Base-by-base conservation (phyloP, 805 yeast genomes). In the Debaryomyces tyrocola region DNA sequence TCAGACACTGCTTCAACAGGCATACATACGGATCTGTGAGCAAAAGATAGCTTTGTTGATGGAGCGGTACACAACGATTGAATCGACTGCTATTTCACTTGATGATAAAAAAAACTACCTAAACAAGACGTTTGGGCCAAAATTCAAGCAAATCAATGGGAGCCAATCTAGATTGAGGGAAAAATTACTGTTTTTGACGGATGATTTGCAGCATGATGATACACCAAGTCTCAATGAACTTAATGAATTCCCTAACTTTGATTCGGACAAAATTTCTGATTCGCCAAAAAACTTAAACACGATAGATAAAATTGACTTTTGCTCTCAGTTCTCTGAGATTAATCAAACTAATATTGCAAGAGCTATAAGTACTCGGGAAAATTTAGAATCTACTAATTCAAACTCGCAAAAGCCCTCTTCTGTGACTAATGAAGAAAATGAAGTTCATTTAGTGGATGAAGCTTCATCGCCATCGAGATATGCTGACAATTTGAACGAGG, bases 81-180 rank as follows among this genome's bases (percentile, higher is more conserved):
- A 68, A 45, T 67, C 74, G 4, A 64, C 75, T 1, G 62, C 73
- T 6, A 60, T 70, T 9, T 69, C 74, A 4, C 50, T 66, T 5
- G 75, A 70, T 47, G 67, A 66, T 7, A 71, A 71, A 48, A 52
- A 59, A 21, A 49, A 53, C 11, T 68, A 63, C 56, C 59, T 61
- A 34, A 43, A 45, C 28, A 53, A 48, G 20, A 54, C 54, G 33
- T 67, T 60, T 43, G 51, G 52, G 12, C 73, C 74, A 2, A 47
- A 57, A 36, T 51, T 63, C 37, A 37, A 44, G 9, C 37, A 44
- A 5, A 46, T 64, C n/a, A 29, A 27, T 14, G 12, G 15, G 7
- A 20, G 21, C 11, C 46, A 43, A 17, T 9, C 31, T 8, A 14
- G 15, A 11, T 24, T 54, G 2, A 36, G 61, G 10, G 11, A 45